These are phyloP conservation scores for Tetrapisispora namnaoensis DNA, from an alignment of 805 yeast species.

Conservation along the genomic window DNA sequence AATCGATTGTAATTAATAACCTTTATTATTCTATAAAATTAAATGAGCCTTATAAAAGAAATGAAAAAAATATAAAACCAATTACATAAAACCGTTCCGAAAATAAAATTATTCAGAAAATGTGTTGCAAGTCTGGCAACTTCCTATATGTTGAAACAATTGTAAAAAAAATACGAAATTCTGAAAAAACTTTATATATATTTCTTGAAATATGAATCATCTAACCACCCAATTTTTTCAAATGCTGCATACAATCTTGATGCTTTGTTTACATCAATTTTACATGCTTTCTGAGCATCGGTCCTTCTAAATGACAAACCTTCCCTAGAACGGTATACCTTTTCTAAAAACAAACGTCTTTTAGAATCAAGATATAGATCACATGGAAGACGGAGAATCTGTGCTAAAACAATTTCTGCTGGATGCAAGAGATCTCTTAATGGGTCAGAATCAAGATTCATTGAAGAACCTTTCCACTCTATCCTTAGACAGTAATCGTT, in stretches of 20 bases:
- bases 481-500: conserved; percentile 66
- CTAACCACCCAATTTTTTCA: conserved; percentile 84
- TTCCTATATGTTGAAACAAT: not conserved
- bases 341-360: conserved; percentile 77
- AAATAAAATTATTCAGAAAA: not conserved
- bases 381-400: conserved; percentile 76
- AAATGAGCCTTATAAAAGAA: not conserved
- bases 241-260: conserved; percentile 80
- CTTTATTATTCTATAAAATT: not conserved
- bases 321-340: conserved; percentile 59
- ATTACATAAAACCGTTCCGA: not conserved
- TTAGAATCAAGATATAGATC: conserved; percentile 70
- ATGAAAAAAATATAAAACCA: not conserved
- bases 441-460: conserved; percentile 77
- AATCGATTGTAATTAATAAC: not conserved
- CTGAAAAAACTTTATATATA: not conserved
- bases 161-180: not conserved
- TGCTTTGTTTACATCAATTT: conserved; percentile 93
- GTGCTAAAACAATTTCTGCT: conserved; percentile 77
- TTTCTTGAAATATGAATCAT: conserved; percentile 52
- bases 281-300: conserved; percentile 93
- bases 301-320: conserved; percentile 83
- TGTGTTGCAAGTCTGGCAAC: not conserved
- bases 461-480: conserved; percentile 97
- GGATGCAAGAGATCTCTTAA: conserved; percentile 67